phyloP scores from a whole-genome alignment of 148 eudicot species.

The Beta vulgaris region DNA sequence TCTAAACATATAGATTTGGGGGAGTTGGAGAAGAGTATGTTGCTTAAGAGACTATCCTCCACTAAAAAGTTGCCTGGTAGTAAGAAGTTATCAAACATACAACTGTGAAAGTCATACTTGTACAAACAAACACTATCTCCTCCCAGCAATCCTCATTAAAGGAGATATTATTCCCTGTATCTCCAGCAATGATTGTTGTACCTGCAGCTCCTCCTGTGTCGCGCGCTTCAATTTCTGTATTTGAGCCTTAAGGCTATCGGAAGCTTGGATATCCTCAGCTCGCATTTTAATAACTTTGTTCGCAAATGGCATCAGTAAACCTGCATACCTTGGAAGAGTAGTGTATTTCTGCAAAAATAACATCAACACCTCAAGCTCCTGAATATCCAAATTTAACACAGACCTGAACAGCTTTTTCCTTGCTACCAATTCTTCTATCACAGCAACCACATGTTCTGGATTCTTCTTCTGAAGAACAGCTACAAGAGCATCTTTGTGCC shows the following conservation, averaged over 20 bases:
- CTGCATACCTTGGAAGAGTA: conserved; percentile 65
- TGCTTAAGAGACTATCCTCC: conserved; percentile 13
- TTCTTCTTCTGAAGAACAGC: conserved; percentile 63
- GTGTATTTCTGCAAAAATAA: conserved; percentile 65
- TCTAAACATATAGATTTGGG: not conserved
- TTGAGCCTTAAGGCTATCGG: conserved; percentile 46
- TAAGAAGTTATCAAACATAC: conserved; percentile 11
- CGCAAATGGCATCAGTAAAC: conserved; percentile 61
- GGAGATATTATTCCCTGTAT: conserved; percentile 92
- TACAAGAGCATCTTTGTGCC: conserved; percentile 91
- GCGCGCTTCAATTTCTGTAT: conserved; percentile 67
- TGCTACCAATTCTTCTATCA: conserved; percentile 88
- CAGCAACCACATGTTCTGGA: conserved; percentile 71
- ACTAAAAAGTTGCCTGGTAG: not conserved
- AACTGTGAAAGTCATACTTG: not conserved
- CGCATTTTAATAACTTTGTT: conserved; percentile 73
- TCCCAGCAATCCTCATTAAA: conserved; percentile 75
- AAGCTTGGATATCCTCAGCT: conserved; percentile 59
- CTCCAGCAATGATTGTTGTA: conserved; percentile 75
- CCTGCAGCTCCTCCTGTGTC: conserved; percentile 70
- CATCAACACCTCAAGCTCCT: conserved; percentile 71
- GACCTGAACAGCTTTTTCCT: conserved; percentile 66
- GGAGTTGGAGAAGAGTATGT: not conserved
- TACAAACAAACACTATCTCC: conserved; percentile 34
- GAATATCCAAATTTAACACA: conserved; percentile 58